These are phyloP conservation scores for Pseudocercospora eumusae DNA, from an alignment of 2,329 filamentous ascomycete species.

Conservation along the genomic window DNA sequence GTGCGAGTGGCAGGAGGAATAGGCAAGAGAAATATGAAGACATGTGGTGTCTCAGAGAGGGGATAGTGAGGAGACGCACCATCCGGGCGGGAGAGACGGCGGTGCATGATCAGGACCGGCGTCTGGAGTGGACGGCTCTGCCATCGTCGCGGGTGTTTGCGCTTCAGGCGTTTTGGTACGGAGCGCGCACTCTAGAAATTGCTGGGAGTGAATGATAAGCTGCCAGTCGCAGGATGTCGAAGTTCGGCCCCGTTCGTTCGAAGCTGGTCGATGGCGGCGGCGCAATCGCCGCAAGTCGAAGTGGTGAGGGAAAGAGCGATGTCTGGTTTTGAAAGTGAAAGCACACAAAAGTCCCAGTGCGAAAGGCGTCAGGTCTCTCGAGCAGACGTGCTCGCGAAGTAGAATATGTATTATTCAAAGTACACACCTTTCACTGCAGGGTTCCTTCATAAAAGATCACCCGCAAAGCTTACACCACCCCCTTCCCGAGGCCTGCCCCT, in stretches of 20 bases:
- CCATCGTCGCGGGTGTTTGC: conserved; percentile 28
- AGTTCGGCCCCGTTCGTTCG: conserved; percentile 1
- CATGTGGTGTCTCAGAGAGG: conserved; percentile 20
- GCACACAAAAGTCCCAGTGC: not conserved
- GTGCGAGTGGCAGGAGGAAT: conserved; percentile 15
- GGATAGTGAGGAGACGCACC: conserved; percentile 36
- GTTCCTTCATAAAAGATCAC: conserved; percentile 11
- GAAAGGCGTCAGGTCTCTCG: not conserved
- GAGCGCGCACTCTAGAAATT: not conserved
- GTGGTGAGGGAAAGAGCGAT: not conserved
- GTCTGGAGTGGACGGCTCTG: conserved; percentile 41
- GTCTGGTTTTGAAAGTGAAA: not conserved
- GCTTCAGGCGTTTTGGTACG: not conserved
- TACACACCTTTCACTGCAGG: conserved; percentile 5
- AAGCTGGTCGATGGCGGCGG: not conserved
- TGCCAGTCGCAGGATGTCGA: not conserved
- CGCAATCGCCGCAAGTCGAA: not conserved
- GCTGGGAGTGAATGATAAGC: not conserved
- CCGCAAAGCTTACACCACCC: conserved; percentile 20
- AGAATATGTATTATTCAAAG: not conserved
- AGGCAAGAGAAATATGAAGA: conserved; percentile 19
- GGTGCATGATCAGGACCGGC: conserved; percentile 43
- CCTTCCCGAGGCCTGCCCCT: conserved; percentile 12
- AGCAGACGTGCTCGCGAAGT: not conserved
- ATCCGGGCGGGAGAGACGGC: conserved; percentile 44